phyloP scores from a whole-genome alignment of 2,329 filamentous ascomycete species.

The Drechslera avenae region DNA sequence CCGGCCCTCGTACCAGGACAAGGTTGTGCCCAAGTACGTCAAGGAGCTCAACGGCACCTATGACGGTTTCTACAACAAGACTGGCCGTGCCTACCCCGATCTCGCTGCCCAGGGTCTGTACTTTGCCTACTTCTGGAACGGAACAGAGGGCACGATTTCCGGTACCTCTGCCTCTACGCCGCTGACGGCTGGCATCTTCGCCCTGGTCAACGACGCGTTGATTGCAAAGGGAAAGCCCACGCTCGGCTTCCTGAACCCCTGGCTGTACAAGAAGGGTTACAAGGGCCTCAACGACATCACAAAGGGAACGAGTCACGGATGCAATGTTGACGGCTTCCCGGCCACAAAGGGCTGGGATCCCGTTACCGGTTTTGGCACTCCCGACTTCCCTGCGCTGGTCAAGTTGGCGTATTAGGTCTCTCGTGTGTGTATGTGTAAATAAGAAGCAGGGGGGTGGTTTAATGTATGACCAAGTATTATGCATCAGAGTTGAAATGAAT shows the following conservation, averaged over 20 bases:
- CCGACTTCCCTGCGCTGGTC: constrained; percentile 38
- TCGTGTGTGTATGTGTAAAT: constrained; percentile 11
- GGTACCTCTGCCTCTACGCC: constrained; percentile 64
- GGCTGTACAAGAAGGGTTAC: constrained; percentile 59
- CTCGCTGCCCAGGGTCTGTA: constrained; percentile 64
- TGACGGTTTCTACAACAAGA: constrained; percentile 56
- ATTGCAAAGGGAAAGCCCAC: constrained; percentile 56
- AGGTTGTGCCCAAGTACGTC: constrained; percentile 54
- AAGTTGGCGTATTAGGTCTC: constrained; percentile 24
- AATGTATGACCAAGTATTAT: too few relatives aligned
- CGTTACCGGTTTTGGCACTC: constrained; percentile 45
- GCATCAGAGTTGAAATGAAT: not conserved
- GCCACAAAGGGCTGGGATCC: constrained; percentile 47
- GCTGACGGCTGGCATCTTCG: constrained; percentile 62
- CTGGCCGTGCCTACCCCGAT: constrained; percentile 67
- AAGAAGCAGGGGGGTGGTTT: too few relatives aligned
- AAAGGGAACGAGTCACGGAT: constrained; percentile 47
- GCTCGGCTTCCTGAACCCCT: constrained; percentile 66
- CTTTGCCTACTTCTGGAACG: constrained; percentile 53
- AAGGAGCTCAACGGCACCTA: constrained; percentile 49
- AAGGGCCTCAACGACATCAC: constrained; percentile 57
- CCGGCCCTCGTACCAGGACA: constrained; percentile 55
- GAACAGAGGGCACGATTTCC: constrained; percentile 48
- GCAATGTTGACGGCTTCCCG: constrained; percentile 46
- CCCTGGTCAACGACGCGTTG: constrained; percentile 67